Percentiles rank a stretch among this genome's conserved stretches.
phyloP scores from a whole-genome alignment of 2,329 filamentous ascomycete genomes.

The Beauveria asiatica region DNA sequence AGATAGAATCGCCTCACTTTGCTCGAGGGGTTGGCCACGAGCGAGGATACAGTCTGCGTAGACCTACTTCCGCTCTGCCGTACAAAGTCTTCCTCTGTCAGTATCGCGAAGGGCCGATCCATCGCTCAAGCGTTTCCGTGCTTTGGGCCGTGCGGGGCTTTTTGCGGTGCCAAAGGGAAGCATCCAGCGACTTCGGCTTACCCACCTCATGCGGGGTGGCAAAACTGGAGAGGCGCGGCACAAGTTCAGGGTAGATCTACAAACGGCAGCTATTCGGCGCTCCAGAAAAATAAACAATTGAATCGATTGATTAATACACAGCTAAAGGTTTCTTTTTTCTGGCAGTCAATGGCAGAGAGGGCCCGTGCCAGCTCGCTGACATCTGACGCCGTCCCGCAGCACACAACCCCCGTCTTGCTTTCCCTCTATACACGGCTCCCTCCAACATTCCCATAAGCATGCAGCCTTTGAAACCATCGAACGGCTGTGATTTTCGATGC shows the following conservation, averaged over 20 bases:
- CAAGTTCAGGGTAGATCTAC: not conserved
- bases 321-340: not conserved
- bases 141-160: not conserved
- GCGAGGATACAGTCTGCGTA: not conserved
- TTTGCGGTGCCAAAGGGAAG: not conserved
- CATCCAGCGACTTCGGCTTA: not conserved
- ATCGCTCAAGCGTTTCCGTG: not conserved
- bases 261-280: not conserved
- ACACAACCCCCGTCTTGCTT: not conserved
- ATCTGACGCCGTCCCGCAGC: not conserved
- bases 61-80: not conserved
- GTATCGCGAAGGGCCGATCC: not conserved
- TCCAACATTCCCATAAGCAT: not conserved
- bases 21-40: not conserved
- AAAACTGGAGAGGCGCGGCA: not conserved
- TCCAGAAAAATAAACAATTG: not conserved
- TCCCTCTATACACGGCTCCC: not conserved
- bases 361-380: not conserved
- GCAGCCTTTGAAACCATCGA: not conserved
- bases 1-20: not conserved
- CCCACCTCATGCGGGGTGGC: not conserved
- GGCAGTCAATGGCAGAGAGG: not conserved
- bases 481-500: not conserved
- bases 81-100: not conserved
- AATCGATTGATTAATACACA: not conserved